Base-by-base conservation (phyloP, 768 basidiomycete species). In the Sistotremastrum suecicum region DNA sequence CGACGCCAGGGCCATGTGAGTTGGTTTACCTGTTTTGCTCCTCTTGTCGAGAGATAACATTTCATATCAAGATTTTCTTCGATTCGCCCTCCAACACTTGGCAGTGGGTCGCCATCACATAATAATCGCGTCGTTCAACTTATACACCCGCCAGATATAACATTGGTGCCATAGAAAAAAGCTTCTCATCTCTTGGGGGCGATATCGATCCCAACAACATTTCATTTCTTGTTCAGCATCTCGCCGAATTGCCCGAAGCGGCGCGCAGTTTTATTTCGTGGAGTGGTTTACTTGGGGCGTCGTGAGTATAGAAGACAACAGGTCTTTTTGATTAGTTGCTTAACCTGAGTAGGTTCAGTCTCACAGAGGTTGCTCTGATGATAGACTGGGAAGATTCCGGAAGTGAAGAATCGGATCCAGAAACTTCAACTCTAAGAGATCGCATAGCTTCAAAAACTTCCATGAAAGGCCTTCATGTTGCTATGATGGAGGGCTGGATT, bases 231-330 rank as follows among this genome's bases (percentile, higher is more conserved):
- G 67, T 71, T 37, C 63, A 70, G 10, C 77, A 77, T 47, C 63
- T 83, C 57, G 65, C 69, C 46, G 72, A 76, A 53, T 66, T 83
- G 12, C 72, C 76, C 2, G 71, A 73, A 32, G 80, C 81, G 49
- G 78, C 78, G 1, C 65, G 67, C 49, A 81, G 75, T 49, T 83
- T 78, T 55, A 63, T 85, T 10, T 61, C 72, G 36, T 83, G 81
- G 81, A 81, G 80, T 10, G 74, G 76, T 5, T 74, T 81, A 55
- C 82, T 83, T 51, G 83, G 81, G 3, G 72, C 80, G 53, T 78
- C 76, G 78, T 80, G 52, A 48, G 72, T 67, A 35, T 35, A 34
- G 11, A 36, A 28, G 42, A 32, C 5, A 39, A 32, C 34, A 7
- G 12, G 10, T 10, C 7, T 11, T 35, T 28, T 31, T n/a, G 2